Evolutionary conservation across 768 basidiomycete species (phyloP).

Genomic region (Pleurotus djamor): DNA sequence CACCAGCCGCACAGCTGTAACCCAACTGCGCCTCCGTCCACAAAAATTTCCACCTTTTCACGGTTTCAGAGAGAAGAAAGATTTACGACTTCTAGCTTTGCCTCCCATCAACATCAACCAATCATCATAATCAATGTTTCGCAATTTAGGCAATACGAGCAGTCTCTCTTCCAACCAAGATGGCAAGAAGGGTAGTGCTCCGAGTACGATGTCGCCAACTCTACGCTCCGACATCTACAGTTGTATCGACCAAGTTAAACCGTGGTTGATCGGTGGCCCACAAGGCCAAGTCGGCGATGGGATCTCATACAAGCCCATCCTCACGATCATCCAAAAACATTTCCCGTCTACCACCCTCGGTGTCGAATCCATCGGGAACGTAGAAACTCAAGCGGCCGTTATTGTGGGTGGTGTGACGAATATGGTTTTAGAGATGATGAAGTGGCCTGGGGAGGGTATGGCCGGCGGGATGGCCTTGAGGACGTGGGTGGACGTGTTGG

Average conservation of each 20-base stretch:
- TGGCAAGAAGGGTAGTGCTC: conserved; percentile 27
- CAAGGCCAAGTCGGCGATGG: conserved; percentile 52
- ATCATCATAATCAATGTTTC: conserved; percentile 35
- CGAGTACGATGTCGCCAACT: conserved; percentile 36
- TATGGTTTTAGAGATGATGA: conserved; percentile 52
- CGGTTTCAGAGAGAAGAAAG: neutral
- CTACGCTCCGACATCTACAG: conserved; percentile 51
- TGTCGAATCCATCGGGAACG: conserved; percentile 42
- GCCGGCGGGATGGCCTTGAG: conserved; percentile 55
- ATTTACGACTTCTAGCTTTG: too few relatives aligned
- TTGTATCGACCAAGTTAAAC: conserved; percentile 41
- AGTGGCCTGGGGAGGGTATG: conserved; percentile 46
- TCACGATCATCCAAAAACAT: conserved; percentile 46
- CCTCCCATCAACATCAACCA: too few relatives aligned
- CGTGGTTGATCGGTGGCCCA: conserved; percentile 39
- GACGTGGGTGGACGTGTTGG: conserved; percentile 50
- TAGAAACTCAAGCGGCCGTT: conserved; percentile 45
- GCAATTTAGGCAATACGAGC: conserved; percentile 27
- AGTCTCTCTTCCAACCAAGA: conserved; percentile 27
- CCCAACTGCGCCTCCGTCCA: neutral
- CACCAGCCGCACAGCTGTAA: neutral
- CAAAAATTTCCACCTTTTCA: neutral
- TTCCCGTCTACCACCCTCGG: conserved; percentile 43
- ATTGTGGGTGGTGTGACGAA: conserved; percentile 53
- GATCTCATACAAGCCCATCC: conserved; percentile 42